phyloP scores from a whole-genome alignment of 768 basidiomycete species.

The Pulveroboletus ravenelii region DNA sequence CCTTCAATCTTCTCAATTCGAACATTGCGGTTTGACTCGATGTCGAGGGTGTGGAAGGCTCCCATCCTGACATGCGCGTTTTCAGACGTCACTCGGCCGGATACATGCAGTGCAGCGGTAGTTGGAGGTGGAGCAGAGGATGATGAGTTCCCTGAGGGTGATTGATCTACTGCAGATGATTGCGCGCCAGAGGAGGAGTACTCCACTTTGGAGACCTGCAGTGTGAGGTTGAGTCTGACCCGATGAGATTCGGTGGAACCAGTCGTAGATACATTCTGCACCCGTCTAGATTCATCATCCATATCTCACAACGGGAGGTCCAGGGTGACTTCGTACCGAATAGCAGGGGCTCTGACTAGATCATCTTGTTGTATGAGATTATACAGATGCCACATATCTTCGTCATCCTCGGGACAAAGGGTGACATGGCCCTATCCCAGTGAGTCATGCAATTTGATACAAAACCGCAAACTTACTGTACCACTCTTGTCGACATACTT shows the following conservation, averaged over 20 bases:
- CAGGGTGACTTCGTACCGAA: conserved; percentile 49
- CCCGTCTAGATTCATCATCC: conserved; percentile 49
- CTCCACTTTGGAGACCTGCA: conserved; percentile 72
- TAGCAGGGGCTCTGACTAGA: conserved; percentile 76
- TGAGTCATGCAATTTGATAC: conserved; percentile 14
- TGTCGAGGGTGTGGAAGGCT: conserved; percentile 90
- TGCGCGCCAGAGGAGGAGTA: conserved; percentile 70
- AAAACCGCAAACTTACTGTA: conserved; percentile 48
- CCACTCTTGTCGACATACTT: conserved; percentile 83
- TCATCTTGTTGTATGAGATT: conserved; percentile 93
- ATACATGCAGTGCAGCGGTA: conserved; percentile 71
- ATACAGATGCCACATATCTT: conserved; percentile 99
- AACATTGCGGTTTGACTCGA: conserved; percentile 88
- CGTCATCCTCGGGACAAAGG: conserved; percentile 94
- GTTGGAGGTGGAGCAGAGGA: conserved; percentile 32
- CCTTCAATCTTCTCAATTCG: conserved; percentile 81
- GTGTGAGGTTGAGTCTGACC: conserved; percentile 77
- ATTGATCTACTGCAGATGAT: conserved; percentile 44
- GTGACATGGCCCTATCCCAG: conserved; percentile 78
- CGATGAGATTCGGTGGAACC: conserved; percentile 93
- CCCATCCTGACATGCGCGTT: conserved; percentile 89
- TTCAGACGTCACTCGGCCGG: conserved; percentile 81
- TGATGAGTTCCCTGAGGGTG: conserved; percentile 20
- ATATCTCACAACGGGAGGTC: not conserved
- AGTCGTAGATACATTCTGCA: conserved; percentile 85